Evolutionary conservation across 352 stramenopile species (phyloP).

Genomic region (Phytopythium boreale): DNA sequence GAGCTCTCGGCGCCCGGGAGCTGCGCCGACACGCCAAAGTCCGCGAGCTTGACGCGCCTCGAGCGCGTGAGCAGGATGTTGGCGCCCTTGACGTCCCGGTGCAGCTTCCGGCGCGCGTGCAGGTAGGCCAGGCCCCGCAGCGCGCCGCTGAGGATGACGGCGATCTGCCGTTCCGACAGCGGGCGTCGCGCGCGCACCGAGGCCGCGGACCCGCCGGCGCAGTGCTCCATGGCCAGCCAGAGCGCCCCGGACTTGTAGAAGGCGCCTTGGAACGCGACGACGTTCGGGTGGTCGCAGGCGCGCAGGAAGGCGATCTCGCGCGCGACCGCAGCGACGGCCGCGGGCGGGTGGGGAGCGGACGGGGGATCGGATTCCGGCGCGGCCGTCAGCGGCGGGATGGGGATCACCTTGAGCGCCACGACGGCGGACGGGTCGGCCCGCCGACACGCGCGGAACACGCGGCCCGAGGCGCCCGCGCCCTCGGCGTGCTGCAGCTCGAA

Average conservation of each 20-base stretch:
- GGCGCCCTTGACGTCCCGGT: slow-evolving; percentile 92
- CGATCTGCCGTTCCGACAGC: slow-evolving; percentile 70
- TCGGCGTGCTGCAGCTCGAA: slow-evolving; percentile 78
- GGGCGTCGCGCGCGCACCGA: slow-evolving; percentile 45
- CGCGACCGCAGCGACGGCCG: slow-evolving; percentile 62
- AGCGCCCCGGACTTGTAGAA: slow-evolving; percentile 85
- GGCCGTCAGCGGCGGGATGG: slow-evolving; percentile 50
- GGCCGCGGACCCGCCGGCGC: slow-evolving; percentile 75
- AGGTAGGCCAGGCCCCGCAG: slow-evolving; percentile 82
- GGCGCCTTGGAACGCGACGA: slow-evolving; percentile 70
- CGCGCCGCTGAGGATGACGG: slow-evolving; percentile 73
- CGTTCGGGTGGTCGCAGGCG: slow-evolving; percentile 72
- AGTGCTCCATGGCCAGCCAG: slow-evolving; percentile 91
- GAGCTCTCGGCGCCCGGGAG: slow-evolving; percentile 13
- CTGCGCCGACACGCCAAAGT: slow-evolving; percentile 88
- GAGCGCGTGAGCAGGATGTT: slow-evolving; percentile 94
- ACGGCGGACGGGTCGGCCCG: slow-evolving; percentile 31
- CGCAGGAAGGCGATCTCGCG: slow-evolving; percentile 72
- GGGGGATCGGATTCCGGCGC: too few species aligned
- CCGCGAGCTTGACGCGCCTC: slow-evolving; percentile 93
- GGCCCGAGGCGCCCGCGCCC: slow-evolving; percentile 63
- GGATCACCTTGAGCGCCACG: slow-evolving; percentile 75
- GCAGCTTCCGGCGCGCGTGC: slow-evolving; percentile 84
- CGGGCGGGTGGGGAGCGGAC: slow-evolving; percentile 59
- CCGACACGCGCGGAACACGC: slow-evolving; percentile 64